These are phyloP conservation scores for Omphalotus guepiniiformis DNA, from an alignment of 768 basidiomycete genomes.

Conservation along the genomic window DNA sequence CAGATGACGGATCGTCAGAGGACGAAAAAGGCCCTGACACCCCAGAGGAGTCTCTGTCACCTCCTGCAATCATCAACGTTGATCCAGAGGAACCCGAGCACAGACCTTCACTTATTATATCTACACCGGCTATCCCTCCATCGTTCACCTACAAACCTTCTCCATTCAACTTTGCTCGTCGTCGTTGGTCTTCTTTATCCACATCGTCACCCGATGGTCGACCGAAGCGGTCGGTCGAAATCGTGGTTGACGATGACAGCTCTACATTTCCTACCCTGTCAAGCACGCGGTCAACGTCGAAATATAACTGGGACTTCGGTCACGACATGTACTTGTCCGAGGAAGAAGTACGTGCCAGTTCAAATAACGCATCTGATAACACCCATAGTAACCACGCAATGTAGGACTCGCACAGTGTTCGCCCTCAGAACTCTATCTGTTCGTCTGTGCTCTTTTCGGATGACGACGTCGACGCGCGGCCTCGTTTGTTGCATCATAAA, in stretches of 20 bases:
- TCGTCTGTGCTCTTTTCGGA: not conserved
- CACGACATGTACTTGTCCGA: conserved; percentile 3
- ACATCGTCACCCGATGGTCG: conserved; percentile 28
- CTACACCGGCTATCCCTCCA: conserved; percentile 24
- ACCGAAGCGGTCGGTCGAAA: not conserved
- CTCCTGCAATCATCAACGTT: conserved; percentile 8
- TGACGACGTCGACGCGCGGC: not conserved
- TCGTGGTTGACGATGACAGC: not conserved
- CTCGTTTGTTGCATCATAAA: conserved; percentile 4
- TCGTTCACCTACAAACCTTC: conserved; percentile 56
- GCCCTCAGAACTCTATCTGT: not conserved
- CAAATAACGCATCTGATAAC: not conserved
- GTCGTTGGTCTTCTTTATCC: conserved; percentile 49
- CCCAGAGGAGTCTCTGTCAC: conserved; percentile 6
- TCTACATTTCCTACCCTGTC: not conserved
- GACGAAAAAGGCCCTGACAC: conserved; percentile 8
- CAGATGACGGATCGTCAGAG: conserved; percentile 11
- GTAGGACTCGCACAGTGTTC: conserved; percentile 1
- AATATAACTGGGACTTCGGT: not conserved
- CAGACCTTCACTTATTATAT: conserved; percentile 9
- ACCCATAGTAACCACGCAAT: not conserved
- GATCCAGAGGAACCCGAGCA: conserved; percentile 5
- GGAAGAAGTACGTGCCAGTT: conserved; percentile 7
- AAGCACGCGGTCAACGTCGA: not conserved
- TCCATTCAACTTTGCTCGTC: conserved; percentile 59